A percentile compares a stretch with the other conserved stretches of the same genome.
These are phyloP conservation scores for Venturia carpophila DNA, from an alignment of 2,329 filamentous ascomycete genomes.

Conservation along the genomic window DNA sequence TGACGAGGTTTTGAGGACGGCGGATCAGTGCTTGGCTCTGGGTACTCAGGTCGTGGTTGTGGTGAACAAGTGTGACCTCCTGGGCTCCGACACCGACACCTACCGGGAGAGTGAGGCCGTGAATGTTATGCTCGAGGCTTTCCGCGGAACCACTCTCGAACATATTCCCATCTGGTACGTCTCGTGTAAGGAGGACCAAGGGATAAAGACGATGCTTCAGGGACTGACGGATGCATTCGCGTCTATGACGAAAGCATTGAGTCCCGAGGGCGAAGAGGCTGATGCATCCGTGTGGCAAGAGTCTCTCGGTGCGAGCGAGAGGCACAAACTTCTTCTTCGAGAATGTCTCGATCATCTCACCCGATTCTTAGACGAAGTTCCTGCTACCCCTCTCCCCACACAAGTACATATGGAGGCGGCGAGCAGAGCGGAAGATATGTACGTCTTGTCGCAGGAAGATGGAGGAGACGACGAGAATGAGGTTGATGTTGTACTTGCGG, in stretches of 20 bases:
- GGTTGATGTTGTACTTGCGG: constrained; percentile 79
- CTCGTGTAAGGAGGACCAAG: constrained; percentile 60
- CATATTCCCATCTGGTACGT: constrained; percentile 44
- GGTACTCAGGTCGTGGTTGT: constrained; percentile 50
- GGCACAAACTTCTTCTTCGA: constrained; percentile 73
- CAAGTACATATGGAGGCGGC: constrained; percentile 11
- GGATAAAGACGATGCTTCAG: constrained; percentile 60
- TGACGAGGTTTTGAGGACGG: constrained; percentile 50
- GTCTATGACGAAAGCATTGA: constrained; percentile 54
- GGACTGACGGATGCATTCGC: constrained; percentile 61
- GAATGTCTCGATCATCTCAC: constrained; percentile 65
- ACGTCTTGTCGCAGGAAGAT: background rate
- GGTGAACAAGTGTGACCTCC: constrained; percentile 54
- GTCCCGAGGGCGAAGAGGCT: constrained; percentile 28
- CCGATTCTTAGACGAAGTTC: constrained; percentile 59
- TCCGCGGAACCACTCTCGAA: constrained; percentile 35
- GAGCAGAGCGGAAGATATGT: constrained; percentile 14
- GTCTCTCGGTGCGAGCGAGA: constrained; percentile 80
- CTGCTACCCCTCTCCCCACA: background rate
- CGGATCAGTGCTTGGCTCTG: constrained; percentile 41
- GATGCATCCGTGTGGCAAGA: constrained; percentile 61
- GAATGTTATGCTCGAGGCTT: constrained; percentile 15
- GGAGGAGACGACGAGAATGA: constrained; percentile 32
- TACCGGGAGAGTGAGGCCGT: background rate
- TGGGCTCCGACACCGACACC: constrained; percentile 29